phyloP scores from a whole-genome alignment of 257 asterid species.

The Petunia axillaris region DNA sequence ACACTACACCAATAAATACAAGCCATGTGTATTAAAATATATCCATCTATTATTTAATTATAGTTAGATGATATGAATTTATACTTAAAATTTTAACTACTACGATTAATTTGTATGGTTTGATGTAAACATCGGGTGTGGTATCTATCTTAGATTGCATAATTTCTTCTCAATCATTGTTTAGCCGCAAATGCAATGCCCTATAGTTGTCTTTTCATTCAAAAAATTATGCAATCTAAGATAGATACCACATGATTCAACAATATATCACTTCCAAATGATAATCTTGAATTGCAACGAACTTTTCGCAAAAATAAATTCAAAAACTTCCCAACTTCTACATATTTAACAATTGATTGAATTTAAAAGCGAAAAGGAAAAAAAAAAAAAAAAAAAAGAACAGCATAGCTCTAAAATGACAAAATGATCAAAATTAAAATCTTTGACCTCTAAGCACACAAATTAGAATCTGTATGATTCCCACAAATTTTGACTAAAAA shows the following conservation, averaged over 20 bases:
- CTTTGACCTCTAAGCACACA: not conserved
- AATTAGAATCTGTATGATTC: conserved; percentile 20
- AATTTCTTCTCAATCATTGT: not conserved
- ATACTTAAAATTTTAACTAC: too few relatives aligned
- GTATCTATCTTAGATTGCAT: too few relatives aligned
- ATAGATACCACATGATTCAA: not conserved
- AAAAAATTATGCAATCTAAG: not conserved
- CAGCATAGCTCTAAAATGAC: not conserved
- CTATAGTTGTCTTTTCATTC: conserved; percentile 6
- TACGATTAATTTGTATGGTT: too few relatives aligned
- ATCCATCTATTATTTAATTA: too few relatives aligned
- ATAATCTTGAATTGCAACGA: too few relatives aligned
- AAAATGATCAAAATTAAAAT: not conserved
- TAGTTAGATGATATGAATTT: too few relatives aligned
- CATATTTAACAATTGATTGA: conserved; percentile 7
- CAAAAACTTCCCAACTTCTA: not conserved
- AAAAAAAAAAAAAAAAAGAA: not conserved
- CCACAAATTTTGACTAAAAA: not conserved
- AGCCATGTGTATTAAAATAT: too few relatives aligned
- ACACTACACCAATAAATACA: too few relatives aligned
- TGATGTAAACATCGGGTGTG: too few relatives aligned
- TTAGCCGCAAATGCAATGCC: not conserved
- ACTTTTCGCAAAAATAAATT: not conserved
- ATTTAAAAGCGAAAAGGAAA: too few relatives aligned
- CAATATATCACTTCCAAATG: not conserved